Conservation (phyloP, 73 alveolate species). For the Paramecium tetraurelia region DNA sequence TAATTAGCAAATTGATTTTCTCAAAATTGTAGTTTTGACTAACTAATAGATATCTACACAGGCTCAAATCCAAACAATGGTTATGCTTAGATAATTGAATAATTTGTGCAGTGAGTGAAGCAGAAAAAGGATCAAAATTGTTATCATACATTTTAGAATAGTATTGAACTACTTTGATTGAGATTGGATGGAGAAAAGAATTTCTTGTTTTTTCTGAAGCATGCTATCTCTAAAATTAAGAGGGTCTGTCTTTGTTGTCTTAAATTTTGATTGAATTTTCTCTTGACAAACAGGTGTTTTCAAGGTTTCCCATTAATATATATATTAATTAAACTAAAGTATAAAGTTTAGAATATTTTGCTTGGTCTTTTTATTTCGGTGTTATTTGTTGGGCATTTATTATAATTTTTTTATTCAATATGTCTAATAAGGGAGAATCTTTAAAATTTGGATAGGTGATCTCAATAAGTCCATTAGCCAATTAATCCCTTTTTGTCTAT, state of each 20-base stretch:
- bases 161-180: background rate
- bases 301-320: background rate
- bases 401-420: background rate
- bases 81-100: background rate
- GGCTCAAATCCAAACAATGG: background rate
- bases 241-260: background rate
- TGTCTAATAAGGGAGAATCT: constrained; percentile 15
- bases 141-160: background rate
- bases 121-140: background rate
- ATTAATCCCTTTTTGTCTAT: background rate
- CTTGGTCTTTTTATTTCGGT: background rate
- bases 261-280: background rate
- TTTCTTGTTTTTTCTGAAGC: background rate
- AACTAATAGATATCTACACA: background rate
- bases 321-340: background rate
- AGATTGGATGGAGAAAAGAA: background rate
- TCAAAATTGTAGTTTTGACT: background rate
- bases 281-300: background rate
- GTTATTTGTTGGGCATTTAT: background rate
- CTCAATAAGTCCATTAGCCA: constrained; percentile 23
- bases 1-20: background rate
- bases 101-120: background rate
- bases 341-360: background rate
- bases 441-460: background rate
- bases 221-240: background rate